A percentile compares a stretch with the other conserved stretches of the same genome.
These are phyloP conservation scores for Capsicum pubescens DNA, from an alignment of 257 asterid genomes.

Conservation along the genomic window DNA sequence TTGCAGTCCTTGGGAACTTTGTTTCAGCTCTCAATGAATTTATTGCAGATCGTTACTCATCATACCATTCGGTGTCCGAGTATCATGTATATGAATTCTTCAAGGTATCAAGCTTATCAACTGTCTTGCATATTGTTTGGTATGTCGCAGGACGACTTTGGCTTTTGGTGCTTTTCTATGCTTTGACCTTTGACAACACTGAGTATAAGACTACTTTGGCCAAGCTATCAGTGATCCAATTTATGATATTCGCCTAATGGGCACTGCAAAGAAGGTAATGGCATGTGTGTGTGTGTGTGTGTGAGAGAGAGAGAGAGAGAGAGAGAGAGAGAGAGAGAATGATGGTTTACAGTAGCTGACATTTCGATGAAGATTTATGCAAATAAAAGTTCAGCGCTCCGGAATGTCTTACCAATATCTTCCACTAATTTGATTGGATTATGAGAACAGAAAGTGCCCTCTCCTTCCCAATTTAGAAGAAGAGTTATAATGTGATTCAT, in stretches of 20 bases:
- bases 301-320: no score
- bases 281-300: not conserved
- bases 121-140: slow-evolving; percentile 19
- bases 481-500: not conserved
- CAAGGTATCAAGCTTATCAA: slow-evolving; percentile 57
- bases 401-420: not conserved
- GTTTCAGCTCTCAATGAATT: slow-evolving; percentile 88
- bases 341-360: not conserved
- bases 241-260: not conserved
- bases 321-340: not conserved
- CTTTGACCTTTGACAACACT: not conserved
- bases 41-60: slow-evolving; percentile 77
- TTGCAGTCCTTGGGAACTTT: slow-evolving; percentile 95
- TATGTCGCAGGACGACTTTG: not conserved
- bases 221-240: not conserved
- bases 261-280: not conserved
- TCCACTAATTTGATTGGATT: not conserved
- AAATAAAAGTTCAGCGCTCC: not conserved
- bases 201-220: not conserved
- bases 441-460: not conserved
- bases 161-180: not conserved
- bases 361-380: not conserved
- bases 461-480: not conserved
- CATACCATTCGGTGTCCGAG: slow-evolving; percentile 69
- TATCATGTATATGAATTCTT: slow-evolving; percentile 92